Conservation (phyloP, 208 protist genomes). For the Crithidia fasciculata region DNA sequence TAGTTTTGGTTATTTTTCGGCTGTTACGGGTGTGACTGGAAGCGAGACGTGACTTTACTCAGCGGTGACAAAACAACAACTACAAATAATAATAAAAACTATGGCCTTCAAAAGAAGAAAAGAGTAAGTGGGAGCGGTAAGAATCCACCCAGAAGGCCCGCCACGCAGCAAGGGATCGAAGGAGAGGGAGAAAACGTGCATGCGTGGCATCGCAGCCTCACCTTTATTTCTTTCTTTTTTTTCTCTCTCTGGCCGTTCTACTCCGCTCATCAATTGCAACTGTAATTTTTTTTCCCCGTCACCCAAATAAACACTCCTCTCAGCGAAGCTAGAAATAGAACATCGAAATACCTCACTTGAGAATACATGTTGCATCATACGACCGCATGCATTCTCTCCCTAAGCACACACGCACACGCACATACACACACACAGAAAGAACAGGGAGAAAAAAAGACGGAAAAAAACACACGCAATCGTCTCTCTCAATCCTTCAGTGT, state of each 20-base stretch:
- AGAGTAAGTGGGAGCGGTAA: background rate
- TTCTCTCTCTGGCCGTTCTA: background rate
- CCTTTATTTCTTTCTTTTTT: background rate
- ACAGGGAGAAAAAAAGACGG: background rate
- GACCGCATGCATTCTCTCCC: no score
- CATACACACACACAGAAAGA: background rate
- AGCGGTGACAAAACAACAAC: background rate
- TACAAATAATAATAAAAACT: background rate
- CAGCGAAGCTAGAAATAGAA: background rate
- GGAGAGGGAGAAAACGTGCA: no score
- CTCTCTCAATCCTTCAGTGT: background rate
- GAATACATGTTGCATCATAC: no score
- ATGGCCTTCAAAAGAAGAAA: no score
- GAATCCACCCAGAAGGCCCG: no score
- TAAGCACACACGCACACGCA: background rate
- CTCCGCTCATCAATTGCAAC: background rate
- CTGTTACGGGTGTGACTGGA: constrained; percentile 1
- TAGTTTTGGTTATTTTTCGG: constrained; percentile 8
- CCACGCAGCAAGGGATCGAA: no score
- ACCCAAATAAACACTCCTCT: no score
- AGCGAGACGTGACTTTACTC: constrained; percentile 9
- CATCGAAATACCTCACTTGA: background rate
- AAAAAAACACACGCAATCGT: background rate
- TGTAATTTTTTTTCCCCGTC: no score
- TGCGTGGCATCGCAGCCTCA: background rate